These are phyloP conservation scores for Protea cynaroides DNA, from an alignment of 164 flowering plant genomes.

Conservation along the genomic window DNA sequence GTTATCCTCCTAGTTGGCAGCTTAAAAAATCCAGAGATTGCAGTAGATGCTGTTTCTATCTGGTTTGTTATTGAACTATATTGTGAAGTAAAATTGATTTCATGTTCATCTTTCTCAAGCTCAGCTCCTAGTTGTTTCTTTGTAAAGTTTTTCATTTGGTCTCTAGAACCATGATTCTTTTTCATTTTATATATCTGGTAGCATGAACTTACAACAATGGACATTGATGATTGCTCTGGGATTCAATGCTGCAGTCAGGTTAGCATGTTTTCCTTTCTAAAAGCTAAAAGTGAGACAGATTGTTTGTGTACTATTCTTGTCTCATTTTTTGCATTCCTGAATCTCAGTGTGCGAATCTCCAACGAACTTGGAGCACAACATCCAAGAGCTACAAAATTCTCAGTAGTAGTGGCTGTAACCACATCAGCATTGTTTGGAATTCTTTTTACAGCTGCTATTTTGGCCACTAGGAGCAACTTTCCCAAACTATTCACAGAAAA, in stretches of 20 bases:
- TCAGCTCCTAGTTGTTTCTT: not conserved
- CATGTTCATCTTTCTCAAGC: not conserved
- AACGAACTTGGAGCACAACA: slow-evolving; percentile 55
- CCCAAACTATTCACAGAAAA: slow-evolving; percentile 33
- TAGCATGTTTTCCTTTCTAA: not conserved
- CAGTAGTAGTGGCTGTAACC: slow-evolving; percentile 22
- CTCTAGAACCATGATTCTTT: not conserved
- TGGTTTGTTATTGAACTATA: slow-evolving; percentile 10
- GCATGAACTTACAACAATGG: slow-evolving; percentile 5
- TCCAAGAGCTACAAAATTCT: slow-evolving; percentile 39
- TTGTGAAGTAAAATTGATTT: no score
- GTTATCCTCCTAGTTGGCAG: slow-evolving; percentile 27
- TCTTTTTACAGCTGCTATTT: slow-evolving; percentile 19
- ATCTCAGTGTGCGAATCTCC: slow-evolving; percentile 23
- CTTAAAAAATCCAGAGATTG: slow-evolving; percentile 25
- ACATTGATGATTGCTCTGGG: slow-evolving; percentile 3
- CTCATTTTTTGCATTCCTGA: no score
- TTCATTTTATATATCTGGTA: not conserved
- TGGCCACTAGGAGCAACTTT: slow-evolving; percentile 19
- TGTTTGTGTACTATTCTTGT: no score
- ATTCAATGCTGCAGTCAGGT: slow-evolving; percentile 6
- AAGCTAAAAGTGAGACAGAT: not conserved
- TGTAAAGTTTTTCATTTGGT: no score
- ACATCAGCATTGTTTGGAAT: slow-evolving; percentile 35
- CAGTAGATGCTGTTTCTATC: slow-evolving; percentile 29